Evolutionary conservation across 2,329 filamentous ascomycete species (phyloP), one percentile per base, ranked within the genome.

Genomic region (Colletotrichum sp.): DNA sequence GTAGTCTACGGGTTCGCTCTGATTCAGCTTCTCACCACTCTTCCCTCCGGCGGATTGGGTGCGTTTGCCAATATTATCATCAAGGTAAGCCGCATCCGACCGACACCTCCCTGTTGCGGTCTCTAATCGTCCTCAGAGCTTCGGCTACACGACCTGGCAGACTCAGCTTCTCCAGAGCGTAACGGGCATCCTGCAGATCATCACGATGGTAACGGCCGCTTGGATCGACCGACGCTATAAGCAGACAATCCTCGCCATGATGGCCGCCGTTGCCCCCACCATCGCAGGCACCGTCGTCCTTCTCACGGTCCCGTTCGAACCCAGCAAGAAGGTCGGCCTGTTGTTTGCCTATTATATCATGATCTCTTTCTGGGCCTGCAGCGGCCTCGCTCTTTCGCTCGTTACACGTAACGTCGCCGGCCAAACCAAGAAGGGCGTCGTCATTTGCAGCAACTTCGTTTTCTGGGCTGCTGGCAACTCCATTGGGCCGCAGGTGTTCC

Each of bases 91-190:
- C 19, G 2, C 6, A 12, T 16, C 15, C 7, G 28, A 12, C 28
- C 22, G 19, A 36, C 1, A 25, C 16, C 27, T 25, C 25, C 36
- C 4, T 68, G 7, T 0, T 19, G 27, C 7, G 3, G 8, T 27
- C 2, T 7, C 71, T 73, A 13, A 70, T 8, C 4, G 8, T 4
- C 5, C n/a, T 0, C 19, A 74, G 71, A 87, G 88, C 19, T 92
- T 96, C 72, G 85, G 92, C 0, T 96, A 95, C 80, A 88, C 86
- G 0, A 85, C 87, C 0, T 86, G 95, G 13, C 85, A 96, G 82
- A 95, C 94, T 0, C 94, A 95, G 83, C 86, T 96, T 3, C 85
- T 96, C 27, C 90, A 93, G 39, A 95, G 95, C 92, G 93, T 95
- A 0, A 86, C 95, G 0, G 94, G 94, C 9, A 90, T 90, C 36